Conservation (phyloP, 352 stramenopile genomes). For the Hyaloperonospora brassicae region DNA sequence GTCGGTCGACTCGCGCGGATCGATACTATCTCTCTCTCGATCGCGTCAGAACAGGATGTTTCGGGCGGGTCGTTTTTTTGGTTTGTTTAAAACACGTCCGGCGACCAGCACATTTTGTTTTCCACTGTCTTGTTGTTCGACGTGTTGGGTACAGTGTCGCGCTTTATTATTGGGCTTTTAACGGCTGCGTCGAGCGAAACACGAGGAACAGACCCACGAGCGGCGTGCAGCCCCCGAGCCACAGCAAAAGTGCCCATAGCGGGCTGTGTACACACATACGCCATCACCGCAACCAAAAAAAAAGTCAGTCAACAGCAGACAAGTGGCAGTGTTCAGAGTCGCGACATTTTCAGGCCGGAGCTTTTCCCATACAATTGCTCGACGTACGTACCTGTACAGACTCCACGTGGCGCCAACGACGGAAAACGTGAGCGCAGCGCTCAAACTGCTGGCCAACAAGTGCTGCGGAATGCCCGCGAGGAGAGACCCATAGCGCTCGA, state of each 20-base stretch:
- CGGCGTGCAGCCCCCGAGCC: constrained; percentile 26
- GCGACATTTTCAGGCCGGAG: no score
- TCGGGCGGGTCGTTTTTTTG: no score
- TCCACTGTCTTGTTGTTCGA: no score
- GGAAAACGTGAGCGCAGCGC: constrained; percentile 40
- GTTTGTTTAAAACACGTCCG: no score
- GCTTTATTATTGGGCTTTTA: constrained; percentile 30
- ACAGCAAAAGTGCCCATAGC: constrained; percentile 38
- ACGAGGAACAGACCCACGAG: constrained; percentile 23
- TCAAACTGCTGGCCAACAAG: constrained; percentile 34
- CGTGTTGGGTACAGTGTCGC: no score
- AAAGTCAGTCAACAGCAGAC: background rate
- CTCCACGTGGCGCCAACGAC: constrained; percentile 45
- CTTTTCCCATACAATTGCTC: background rate
- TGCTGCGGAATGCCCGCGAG: constrained; percentile 41
- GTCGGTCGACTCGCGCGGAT: no score
- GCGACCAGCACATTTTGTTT: no score
- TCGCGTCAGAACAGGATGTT: no score
- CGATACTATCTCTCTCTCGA: no score
- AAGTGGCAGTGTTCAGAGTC: background rate
- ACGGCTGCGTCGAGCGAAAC: constrained; percentile 15
- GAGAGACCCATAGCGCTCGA: constrained; percentile 23
- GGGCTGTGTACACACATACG: constrained; percentile 22
- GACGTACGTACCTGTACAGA: constrained; percentile 31
- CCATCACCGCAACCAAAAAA: background rate